A percentile compares a stretch with the other conserved stretches of the same genome.
Evolutionary conservation across 2,329 filamentous ascomycete genomes (phyloP).

Genomic region (Diplodia mutila): DNA sequence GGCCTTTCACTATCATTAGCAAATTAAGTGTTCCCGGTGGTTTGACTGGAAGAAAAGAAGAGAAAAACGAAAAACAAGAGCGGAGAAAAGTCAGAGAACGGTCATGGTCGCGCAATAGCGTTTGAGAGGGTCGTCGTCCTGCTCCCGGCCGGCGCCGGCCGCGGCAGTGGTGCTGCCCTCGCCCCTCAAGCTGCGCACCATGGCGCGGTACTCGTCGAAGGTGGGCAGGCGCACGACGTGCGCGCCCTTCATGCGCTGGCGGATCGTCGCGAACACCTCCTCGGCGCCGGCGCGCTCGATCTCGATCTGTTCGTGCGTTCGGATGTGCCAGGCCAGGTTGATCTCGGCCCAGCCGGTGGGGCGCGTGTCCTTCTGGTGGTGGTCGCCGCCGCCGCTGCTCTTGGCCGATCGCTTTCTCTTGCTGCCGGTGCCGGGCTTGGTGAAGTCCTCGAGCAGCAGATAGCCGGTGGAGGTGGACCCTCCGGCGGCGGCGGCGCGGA

Average conservation of each 20-base stretch:
- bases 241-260: slow-evolving; percentile 21
- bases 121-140: slow-evolving; percentile 15
- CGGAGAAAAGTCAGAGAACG: not conserved
- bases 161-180: not conserved
- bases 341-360: slow-evolving; percentile 21
- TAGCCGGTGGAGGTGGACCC: not conserved
- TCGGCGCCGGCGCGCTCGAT: slow-evolving; percentile 22
- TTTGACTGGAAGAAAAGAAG: not conserved
- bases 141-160: not conserved
- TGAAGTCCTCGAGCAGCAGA: not conserved
- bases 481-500: not conserved
- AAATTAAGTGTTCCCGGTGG: slow-evolving; percentile 1
- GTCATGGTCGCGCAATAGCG: slow-evolving; percentile 23
- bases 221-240: slow-evolving; percentile 7
- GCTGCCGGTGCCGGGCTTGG: not conserved
- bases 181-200: slow-evolving; percentile 23
- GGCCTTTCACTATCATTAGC: not conserved
- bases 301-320: slow-evolving; percentile 19
- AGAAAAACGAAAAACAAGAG: not conserved
- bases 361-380: not conserved
- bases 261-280: slow-evolving; percentile 22
- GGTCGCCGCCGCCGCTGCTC: too few species aligned
- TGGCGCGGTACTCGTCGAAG: slow-evolving; percentile 22
- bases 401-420: not conserved
- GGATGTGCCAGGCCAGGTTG: not conserved